A percentile compares a stretch with the other conserved stretches of the same genome.
Evolutionary conservation across 305 asterid species (phyloP).

Genomic region (Solanum hybrid): DNA sequence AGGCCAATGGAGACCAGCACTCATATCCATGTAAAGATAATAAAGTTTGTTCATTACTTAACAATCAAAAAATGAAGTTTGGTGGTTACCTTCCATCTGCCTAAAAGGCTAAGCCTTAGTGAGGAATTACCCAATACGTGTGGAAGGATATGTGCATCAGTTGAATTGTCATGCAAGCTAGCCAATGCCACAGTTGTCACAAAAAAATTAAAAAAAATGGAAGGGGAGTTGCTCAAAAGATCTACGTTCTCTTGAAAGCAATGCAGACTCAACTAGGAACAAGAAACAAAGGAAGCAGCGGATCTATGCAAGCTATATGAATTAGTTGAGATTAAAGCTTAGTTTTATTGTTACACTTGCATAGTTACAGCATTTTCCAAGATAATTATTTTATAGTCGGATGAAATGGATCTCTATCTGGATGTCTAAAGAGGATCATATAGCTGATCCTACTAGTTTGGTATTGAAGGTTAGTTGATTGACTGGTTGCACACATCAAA

Average conservation of each 20-base stretch:
- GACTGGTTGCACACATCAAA: not conserved
- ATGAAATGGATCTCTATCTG: not conserved
- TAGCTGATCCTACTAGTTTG: not conserved
- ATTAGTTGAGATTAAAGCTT: not conserved
- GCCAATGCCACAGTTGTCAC: not conserved
- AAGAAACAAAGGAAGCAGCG: not conserved
- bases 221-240: not conserved
- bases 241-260: not conserved
- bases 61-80: not conserved
- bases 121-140: not conserved
- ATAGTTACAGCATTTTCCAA: not conserved
- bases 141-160: not conserved
- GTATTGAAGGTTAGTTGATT: not conserved
- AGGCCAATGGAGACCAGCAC: not conserved
- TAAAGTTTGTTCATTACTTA: not conserved
- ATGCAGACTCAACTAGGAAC: not conserved
- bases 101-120: not conserved
- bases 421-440: not conserved
- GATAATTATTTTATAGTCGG: not conserved
- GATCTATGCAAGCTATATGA: not conserved
- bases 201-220: too few relatives aligned
- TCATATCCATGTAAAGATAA: not conserved
- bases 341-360: not conserved
- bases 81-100: not conserved
- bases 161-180: not conserved